Evolutionary conservation across 805 yeast genomes (phyloP).

Genomic region (Zygotorulaspora chibaensis): DNA sequence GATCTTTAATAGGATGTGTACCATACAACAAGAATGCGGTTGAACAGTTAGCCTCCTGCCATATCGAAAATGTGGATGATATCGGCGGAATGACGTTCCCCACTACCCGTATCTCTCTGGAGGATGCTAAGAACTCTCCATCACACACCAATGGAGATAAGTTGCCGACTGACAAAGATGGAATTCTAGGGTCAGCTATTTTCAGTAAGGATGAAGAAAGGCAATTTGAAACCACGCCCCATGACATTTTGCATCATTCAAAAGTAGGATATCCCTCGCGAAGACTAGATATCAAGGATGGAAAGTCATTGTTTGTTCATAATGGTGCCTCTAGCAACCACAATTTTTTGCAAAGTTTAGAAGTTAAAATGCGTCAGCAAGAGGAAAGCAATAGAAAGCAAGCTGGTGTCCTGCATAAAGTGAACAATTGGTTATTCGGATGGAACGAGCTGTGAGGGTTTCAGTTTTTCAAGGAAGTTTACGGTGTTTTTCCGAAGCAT

Average conservation of each 20-base stretch:
- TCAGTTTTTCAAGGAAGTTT: not conserved
- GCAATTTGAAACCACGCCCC: not conserved
- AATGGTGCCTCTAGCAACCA: conserved; percentile 21
- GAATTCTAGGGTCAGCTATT: not conserved
- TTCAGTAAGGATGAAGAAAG: not conserved
- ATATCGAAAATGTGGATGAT: conserved; percentile 30
- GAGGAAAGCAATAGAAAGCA: conserved; percentile 18
- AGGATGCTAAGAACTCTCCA: not conserved
- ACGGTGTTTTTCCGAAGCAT: not conserved
- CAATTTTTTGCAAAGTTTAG: conserved; percentile 29
- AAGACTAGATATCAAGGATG: conserved; percentile 40
- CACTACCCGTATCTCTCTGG: conserved; percentile 6
- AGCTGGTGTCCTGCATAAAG: conserved; percentile 28
- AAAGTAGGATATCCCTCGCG: conserved; percentile 20
- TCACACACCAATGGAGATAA: not conserved
- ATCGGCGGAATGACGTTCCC: conserved; percentile 24
- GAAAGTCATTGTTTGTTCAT: conserved; percentile 39
- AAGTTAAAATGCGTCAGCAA: conserved; percentile 29
- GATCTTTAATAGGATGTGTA: conserved; percentile 59
- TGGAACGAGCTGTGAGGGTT: conserved; percentile 43
- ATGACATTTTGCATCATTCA: conserved; percentile 6
- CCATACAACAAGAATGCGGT: conserved; percentile 60
- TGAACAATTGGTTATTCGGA: conserved; percentile 48
- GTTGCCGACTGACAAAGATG: not conserved
- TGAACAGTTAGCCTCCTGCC: conserved; percentile 49